Evolutionary conservation across 345 rosid genomes (phyloP), one percentile per base, ranked within the genome.

Genomic region (Populus tremula): DNA sequence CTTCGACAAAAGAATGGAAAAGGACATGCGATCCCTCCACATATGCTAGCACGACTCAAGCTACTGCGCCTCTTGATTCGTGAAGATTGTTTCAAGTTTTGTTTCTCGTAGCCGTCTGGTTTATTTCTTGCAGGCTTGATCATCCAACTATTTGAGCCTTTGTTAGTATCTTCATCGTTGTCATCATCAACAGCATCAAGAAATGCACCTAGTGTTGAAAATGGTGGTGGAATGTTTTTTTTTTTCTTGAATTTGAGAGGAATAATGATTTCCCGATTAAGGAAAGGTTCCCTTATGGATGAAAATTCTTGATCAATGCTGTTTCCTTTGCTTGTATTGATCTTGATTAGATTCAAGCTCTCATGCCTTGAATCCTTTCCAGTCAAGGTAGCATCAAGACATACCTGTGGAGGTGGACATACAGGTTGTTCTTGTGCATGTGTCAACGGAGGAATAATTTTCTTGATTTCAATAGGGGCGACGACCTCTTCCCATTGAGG

Each of bases 1-100:
- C 84, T 80, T 25, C 86, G 67, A 17, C 83, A 80, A 29, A 84
- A 50, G 17, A 84, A 76, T 8, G 86, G 86, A 50, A 84, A 56
- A 6, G 83, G 84, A 39, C 83, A 84, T 18, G 59, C 2, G 9
- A 8, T 53, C 59, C 23, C 59, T 18, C 59, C 59, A 53, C 21
- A 18, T 6, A 20, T 49, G 21, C 21, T 16, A 49, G 54, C 54
- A 29, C 82, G 25, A 27, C 27, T 27, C 27, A 27, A 27, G 27
- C 27, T 27, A 27, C 27, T 27, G 27, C 27, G 27, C 27, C 1
- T 27, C 27, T 27, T 27, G 27, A 27, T 0, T 0, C 27, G 27
- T 27, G 27, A 27, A 27, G 27, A 27, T 27, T 27, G 27, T 27
- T 27, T 27, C 27, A 27, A 27, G 27, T 27, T 27, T 27, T 27